Percentiles rank a stretch among this genome's conserved stretches.
phyloP scores from a whole-genome alignment of 2,329 filamentous ascomycete genomes.

The Epichloe festucae region DNA sequence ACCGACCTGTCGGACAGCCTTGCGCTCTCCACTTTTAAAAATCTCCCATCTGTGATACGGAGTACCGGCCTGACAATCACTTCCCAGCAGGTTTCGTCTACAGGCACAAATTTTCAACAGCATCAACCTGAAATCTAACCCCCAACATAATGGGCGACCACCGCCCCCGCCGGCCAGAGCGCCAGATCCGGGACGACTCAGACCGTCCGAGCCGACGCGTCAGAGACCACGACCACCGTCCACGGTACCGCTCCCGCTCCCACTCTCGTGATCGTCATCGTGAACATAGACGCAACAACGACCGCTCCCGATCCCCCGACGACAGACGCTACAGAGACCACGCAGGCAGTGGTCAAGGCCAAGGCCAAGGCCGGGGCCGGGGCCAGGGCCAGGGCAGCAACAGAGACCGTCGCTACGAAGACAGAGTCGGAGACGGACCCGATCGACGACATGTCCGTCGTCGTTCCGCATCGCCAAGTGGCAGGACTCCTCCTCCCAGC shows the following conservation, averaged over 20 bases:
- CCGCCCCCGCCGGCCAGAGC: conserved; percentile 30
- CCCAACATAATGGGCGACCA: conserved; percentile 20
- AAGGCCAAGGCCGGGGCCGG: fast-evolving
- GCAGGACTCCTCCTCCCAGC: conserved; percentile 10
- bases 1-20: background rate
- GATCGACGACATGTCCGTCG: conserved; percentile 17
- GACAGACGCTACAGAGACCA: conserved; percentile 6
- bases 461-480: conserved; percentile 25
- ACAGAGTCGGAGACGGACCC: conserved; percentile 10
- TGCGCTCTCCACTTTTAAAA: background rate
- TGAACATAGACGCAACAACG: conserved; percentile 19
- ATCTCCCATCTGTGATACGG: too few relatives aligned
- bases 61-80: background rate
- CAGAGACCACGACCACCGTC: conserved; percentile 16
- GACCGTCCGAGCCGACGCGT: conserved; percentile 23
- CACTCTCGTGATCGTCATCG: conserved; percentile 17
- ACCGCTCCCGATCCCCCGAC: conserved; percentile 14
- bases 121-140: background rate
- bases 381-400: conserved; percentile 8
- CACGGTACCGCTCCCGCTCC: conserved; percentile 15
- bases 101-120: background rate
- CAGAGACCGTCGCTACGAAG: conserved; percentile 18
- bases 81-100: background rate
- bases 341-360: conserved; percentile 1
- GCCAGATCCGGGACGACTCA: conserved; percentile 47